Percentiles rank a stretch among this genome's conserved stretches.
Conservation (phyloP, 2,329 filamentous ascomycete genomes). For the Chaetomium sp. region DNA sequence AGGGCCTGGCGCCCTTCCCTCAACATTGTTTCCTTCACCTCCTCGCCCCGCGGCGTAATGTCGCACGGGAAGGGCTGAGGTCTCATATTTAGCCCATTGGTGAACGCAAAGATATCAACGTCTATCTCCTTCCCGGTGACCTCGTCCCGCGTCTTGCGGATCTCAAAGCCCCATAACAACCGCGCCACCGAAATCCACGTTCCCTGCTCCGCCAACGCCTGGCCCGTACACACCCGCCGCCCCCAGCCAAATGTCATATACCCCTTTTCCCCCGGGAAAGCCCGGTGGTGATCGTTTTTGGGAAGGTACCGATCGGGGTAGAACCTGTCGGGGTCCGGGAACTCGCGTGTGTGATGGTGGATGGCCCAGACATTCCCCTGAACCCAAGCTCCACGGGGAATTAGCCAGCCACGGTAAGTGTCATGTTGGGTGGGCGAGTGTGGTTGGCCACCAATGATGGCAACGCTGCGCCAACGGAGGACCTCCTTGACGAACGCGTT, state of each 20-base stretch:
- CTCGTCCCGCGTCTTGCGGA: conserved; percentile 34
- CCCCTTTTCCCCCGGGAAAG: conserved; percentile 42
- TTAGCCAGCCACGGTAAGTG: conserved; percentile 40
- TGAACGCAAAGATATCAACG: conserved; percentile 49
- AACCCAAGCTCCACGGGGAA: conserved; percentile 44
- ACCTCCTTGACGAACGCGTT: conserved; percentile 49
- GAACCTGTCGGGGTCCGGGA: conserved; percentile 41
- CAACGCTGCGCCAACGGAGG: conserved; percentile 49
- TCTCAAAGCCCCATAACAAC: conserved; percentile 51
- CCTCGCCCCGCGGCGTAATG: conserved; percentile 43
- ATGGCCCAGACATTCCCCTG: conserved; percentile 47
- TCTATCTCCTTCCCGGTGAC: conserved; percentile 39
- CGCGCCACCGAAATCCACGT: conserved; percentile 53
- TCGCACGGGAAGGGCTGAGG: conserved; percentile 49
- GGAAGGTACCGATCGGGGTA: conserved; percentile 37
- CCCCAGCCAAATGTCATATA: conserved; percentile 55
- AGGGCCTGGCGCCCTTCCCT: conserved; percentile 48
- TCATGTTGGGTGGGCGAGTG: conserved; percentile 43
- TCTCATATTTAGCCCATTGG: conserved; percentile 52
- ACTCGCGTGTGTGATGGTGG: conserved; percentile 40
- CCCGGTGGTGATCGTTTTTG: conserved; percentile 33
- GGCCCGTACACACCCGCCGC: conserved; percentile 46
- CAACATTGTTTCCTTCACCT: conserved; percentile 44
- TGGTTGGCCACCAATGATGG: conserved; percentile 45
- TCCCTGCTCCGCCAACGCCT: conserved; percentile 52